Base-by-base conservation (phyloP, 495 filamentous ascomycete species). In the Xylaria sp. region DNA sequence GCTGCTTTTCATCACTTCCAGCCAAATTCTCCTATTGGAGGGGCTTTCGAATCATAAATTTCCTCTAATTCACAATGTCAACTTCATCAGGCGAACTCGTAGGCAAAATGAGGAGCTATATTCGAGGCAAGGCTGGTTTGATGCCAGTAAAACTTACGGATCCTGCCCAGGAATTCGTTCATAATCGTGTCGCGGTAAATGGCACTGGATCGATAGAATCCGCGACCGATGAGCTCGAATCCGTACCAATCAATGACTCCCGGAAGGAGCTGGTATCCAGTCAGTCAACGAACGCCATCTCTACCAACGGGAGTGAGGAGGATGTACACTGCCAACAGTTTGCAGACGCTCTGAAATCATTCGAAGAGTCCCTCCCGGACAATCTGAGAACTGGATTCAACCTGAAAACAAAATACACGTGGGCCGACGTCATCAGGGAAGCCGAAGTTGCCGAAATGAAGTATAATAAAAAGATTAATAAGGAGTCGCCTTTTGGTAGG, bases 391-490 rank as follows among this genome's bases (percentile, higher is more conserved):
- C 50, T 14, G 3, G 24, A 55, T 55, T 55, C 50, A 55, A 55
- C 17, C 50, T 55, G 0, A 21, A 55, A 55, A 6, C n/a, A 7
- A 55, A 24, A 29, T 24, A 55, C 50, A 55, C 50, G 3, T 55
- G 50, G 50, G 50, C 50, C 8, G 50, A 55, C 21, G 50, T 55
- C 37, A 59, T 68, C 37, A 57, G 41, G 5, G 66, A 68, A 59
- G 66, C 66, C 5, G 40, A 57, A 17, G 46, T 59, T 35, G 66
- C 66, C 66, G 66, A 68, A 37, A 68, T 68, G 21, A 68, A 68
- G 52, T 68, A 68, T 21, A 35, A 43, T 6, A 68, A 46, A 57
- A 68, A 68, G 37, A 53, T n/a, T 3, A 11, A 59, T 26, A 59
- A 44, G 52, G 66, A 68, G 29, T 68, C 66, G 24, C 66, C 66